These are phyloP conservation scores for Aureobasidium lini DNA, from an alignment of 2,329 filamentous ascomycete genomes.

Conservation along the genomic window DNA sequence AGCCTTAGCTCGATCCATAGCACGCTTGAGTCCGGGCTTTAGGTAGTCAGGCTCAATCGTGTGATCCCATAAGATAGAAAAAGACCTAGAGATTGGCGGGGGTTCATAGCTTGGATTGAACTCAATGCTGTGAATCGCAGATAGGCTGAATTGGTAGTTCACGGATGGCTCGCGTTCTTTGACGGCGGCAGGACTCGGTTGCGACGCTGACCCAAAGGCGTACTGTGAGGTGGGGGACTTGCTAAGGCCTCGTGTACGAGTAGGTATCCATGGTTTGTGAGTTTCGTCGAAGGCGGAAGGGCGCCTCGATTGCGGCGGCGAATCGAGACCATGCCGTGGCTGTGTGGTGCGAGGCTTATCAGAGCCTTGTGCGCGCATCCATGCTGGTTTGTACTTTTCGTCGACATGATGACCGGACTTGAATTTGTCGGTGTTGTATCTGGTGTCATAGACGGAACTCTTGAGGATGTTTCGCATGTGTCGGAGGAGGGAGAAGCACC, in stretches of 20 bases:
- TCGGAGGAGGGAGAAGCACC: not conserved
- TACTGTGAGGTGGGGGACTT: no score
- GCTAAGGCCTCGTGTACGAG: no score
- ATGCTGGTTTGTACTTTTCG: not conserved
- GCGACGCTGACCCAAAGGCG: no score
- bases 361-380: not conserved
- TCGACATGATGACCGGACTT: not conserved
- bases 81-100: not conserved
- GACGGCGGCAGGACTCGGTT: no score
- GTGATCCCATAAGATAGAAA: not conserved
- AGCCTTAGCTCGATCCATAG: not conserved
- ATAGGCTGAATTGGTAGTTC: not conserved
- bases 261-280: no score
- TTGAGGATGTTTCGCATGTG: not conserved
- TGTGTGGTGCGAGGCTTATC: not conserved
- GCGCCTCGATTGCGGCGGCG: no score
- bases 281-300: no score
- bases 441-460: not conserved
- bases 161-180: not conserved
- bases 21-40: not conserved
- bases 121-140: not conserved
- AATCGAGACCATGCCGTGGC: no score
- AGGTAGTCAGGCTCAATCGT: not conserved
- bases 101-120: not conserved
- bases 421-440: not conserved